A percentile compares a stretch with the other conserved stretches of the same genome.
Conservation (phyloP, 2,329 filamentous ascomycete species). For the Fusarium setosum region DNA sequence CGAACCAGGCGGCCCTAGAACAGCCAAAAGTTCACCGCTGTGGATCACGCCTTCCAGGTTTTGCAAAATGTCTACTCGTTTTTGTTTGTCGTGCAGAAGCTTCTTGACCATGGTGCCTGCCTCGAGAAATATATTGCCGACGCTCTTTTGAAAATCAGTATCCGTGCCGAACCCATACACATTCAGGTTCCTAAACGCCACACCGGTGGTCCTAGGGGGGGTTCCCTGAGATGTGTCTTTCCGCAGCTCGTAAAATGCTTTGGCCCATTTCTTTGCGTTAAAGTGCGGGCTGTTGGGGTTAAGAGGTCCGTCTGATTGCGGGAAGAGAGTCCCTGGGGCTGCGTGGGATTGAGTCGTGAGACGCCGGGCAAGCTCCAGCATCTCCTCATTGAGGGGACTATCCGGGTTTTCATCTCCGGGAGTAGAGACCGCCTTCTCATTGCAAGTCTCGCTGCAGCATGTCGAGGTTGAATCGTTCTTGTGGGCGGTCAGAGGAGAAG, state of each 20-base stretch:
- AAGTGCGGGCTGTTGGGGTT: conserved; percentile 55
- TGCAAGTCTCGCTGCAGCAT: conserved; percentile 27
- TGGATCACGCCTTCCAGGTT: conserved; percentile 73
- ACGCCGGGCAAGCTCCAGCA: conserved; percentile 44
- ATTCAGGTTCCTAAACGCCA: conserved; percentile 42
- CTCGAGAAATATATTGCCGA: conserved; percentile 42
- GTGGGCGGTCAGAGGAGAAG: background rate
- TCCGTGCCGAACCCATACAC: conserved; percentile 45
- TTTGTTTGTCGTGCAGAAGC: conserved; percentile 54
- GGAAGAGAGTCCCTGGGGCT: conserved; percentile 42
- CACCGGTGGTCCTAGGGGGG: conserved; percentile 41
- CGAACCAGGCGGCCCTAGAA: conserved; percentile 74
- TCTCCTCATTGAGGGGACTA: conserved; percentile 24
- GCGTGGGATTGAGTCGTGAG: conserved; percentile 43
- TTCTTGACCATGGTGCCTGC: conserved; percentile 24
- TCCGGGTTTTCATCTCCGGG: conserved; percentile 4
- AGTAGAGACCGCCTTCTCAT: conserved; percentile 27
- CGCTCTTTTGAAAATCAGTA: conserved; percentile 45
- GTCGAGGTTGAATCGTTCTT: conserved; percentile 20
- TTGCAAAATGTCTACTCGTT: conserved; percentile 72
- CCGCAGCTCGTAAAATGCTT: conserved; percentile 47
- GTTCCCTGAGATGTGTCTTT: conserved; percentile 41
- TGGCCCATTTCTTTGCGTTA: conserved; percentile 57
- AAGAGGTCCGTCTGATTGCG: conserved; percentile 42
- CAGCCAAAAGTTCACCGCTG: conserved; percentile 77